These are phyloP conservation scores for Colletotrichum lupini DNA, from an alignment of 2,329 filamentous ascomycete genomes.

Conservation along the genomic window DNA sequence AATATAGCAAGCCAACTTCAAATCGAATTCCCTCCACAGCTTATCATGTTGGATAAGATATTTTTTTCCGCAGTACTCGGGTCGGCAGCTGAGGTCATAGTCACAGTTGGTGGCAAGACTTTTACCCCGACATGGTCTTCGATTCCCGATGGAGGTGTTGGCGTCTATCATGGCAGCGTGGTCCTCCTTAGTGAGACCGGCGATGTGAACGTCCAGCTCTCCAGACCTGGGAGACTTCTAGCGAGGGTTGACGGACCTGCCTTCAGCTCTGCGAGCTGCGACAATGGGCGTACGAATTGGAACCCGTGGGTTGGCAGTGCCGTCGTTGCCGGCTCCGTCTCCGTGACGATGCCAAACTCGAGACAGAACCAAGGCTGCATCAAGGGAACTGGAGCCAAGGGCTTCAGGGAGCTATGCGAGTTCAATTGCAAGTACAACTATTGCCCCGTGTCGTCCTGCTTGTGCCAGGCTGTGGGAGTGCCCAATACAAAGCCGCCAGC, in stretches of 20 bases:
- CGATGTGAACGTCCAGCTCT: slow-evolving; percentile 24
- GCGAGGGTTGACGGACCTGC: background rate
- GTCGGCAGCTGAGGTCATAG: slow-evolving; percentile 36
- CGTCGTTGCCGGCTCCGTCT: background rate
- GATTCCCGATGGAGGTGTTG: slow-evolving; percentile 25
- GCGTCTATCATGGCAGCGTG: slow-evolving; percentile 45
- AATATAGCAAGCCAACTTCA: slow-evolving; percentile 43
- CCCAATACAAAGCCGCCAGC: background rate
- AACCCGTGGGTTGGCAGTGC: slow-evolving; percentile 26
- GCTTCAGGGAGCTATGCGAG: slow-evolving; percentile 48
- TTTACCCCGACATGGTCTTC: slow-evolving; percentile 16
- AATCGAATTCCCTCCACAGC: slow-evolving; percentile 34
- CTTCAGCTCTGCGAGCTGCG: background rate
- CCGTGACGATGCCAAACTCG: background rate
- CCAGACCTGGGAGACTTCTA: background rate
- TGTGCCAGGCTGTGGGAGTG: slow-evolving; percentile 30
- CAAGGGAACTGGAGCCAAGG: slow-evolving; percentile 34
- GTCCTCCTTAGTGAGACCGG: slow-evolving; percentile 36
- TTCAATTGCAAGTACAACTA: slow-evolving; percentile 45
- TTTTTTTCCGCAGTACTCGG: slow-evolving; percentile 40
- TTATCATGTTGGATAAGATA: slow-evolving; percentile 35
- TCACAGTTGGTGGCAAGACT: slow-evolving; percentile 39
- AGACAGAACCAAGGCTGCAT: slow-evolving; percentile 36
- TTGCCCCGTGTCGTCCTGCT: slow-evolving; percentile 37
- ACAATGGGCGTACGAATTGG: slow-evolving; percentile 15